Conservation (phyloP, 345 rosid species). For the Jatropha curcas region DNA sequence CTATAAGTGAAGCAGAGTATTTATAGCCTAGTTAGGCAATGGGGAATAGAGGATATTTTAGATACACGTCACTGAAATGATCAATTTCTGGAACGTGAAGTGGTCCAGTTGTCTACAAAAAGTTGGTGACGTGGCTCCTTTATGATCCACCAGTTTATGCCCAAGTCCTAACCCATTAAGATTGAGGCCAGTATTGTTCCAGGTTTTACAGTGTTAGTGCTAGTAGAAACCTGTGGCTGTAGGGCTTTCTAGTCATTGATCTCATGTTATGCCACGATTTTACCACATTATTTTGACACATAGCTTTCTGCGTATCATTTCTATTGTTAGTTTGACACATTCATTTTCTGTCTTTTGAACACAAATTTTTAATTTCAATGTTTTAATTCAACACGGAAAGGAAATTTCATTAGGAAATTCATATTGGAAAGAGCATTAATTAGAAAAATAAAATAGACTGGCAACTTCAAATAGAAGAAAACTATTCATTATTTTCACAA, state of each 20-base stretch:
- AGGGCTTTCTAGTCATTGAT: conserved; percentile 2
- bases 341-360: too few species aligned
- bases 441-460: too few species aligned
- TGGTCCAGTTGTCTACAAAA: conserved; percentile 33
- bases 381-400: too few species aligned
- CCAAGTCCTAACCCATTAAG: background rate
- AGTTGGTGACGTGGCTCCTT: conserved; percentile 35
- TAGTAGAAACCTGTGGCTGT: background rate
- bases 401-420: too few species aligned
- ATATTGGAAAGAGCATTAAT: too few species aligned
- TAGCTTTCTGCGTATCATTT: too few species aligned
- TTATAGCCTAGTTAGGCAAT: background rate
- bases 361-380: too few species aligned
- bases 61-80: conserved; percentile 35
- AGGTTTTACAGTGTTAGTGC: background rate
- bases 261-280: conserved; percentile 8
- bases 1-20: background rate
- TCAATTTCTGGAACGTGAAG: conserved; percentile 9
- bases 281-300: conserved; percentile 24
- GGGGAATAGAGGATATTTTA: conserved; percentile 26
- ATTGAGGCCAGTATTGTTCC: conserved; percentile 20
- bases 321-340: too few species aligned
- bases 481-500: too few species aligned
- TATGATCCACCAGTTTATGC: background rate
- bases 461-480: too few species aligned